phyloP scores from a whole-genome alignment of 257 asterid genomes.

The Solanum gracilifrons region DNA sequence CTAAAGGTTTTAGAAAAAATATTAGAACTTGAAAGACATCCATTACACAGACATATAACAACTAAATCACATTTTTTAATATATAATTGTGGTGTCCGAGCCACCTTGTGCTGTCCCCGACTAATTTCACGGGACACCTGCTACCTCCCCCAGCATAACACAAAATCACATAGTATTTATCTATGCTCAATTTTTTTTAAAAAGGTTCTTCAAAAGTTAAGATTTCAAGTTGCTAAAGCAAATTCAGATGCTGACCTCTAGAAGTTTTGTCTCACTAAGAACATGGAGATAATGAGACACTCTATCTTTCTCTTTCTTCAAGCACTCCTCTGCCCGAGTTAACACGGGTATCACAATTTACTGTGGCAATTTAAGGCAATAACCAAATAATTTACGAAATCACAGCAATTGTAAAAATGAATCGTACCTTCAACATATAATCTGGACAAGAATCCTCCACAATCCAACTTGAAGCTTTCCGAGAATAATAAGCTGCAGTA shows the following conservation, averaged over 20 bases:
- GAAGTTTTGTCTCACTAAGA: slow-evolving; percentile 30
- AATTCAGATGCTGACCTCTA: slow-evolving; percentile 27
- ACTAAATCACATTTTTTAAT: not conserved
- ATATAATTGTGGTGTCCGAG: not conserved
- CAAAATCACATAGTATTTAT: not conserved
- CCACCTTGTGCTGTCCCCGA: not conserved
- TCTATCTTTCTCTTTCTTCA: slow-evolving; percentile 44
- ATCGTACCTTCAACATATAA: slow-evolving; percentile 42
- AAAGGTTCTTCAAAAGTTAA: not conserved
- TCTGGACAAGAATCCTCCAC: slow-evolving; percentile 49
- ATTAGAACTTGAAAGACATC: not conserved
- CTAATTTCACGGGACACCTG: not conserved
- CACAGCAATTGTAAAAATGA: not conserved
- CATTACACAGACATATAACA: not conserved
- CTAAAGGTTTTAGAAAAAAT: not conserved
- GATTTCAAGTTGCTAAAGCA: not conserved
- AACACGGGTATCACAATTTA: not conserved
- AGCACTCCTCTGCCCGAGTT: slow-evolving; percentile 40
- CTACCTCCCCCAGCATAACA: not conserved
- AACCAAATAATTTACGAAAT: not conserved
- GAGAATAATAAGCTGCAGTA: slow-evolving; percentile 39
- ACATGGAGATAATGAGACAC: slow-evolving; percentile 43
- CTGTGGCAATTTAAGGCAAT: not conserved
- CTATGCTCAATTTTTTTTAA: not conserved
- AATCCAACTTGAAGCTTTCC: slow-evolving; percentile 52